Evolutionary conservation across 2,329 filamentous ascomycete species (phyloP).

Genomic region (Paraphaeosphaeria minitans): DNA sequence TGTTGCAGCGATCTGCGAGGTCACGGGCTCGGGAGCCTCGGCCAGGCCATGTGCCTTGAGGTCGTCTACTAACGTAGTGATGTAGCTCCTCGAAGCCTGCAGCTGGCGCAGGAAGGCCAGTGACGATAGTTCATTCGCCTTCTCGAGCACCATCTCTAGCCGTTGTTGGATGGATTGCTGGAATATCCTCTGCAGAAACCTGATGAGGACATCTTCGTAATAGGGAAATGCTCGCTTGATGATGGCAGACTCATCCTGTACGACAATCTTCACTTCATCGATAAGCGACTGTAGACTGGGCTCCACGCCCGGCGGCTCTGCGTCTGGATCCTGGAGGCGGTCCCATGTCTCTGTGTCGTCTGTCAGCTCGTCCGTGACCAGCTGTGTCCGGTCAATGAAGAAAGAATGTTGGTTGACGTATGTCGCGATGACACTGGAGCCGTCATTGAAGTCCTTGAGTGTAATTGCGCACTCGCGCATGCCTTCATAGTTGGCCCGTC

Average conservation of each 20-base stretch:
- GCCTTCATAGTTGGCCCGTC: constrained; percentile 92
- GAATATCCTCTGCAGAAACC: constrained; percentile 94
- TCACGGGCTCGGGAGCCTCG: constrained; percentile 90
- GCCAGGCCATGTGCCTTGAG: constrained; percentile 92
- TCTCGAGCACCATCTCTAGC: constrained; percentile 92
- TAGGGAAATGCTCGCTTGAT: constrained; percentile 97
- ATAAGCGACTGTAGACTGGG: constrained; percentile 88
- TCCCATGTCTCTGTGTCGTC: constrained; percentile 81
- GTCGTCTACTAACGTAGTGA: constrained; percentile 86
- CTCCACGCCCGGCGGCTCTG: constrained; percentile 88
- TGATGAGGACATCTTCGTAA: constrained; percentile 89
- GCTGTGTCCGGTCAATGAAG: constrained; percentile 94
- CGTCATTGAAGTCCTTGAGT: constrained; percentile 93
- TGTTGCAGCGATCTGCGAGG: constrained; percentile 76
- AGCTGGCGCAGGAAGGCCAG: constrained; percentile 88
- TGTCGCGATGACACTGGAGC: constrained; percentile 89
- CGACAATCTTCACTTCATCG: constrained; percentile 92
- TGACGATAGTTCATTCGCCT: constrained; percentile 88
- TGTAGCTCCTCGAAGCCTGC: constrained; percentile 88
- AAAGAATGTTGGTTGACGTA: constrained; percentile 99
- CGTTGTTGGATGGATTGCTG: constrained; percentile 98
- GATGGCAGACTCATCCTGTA: constrained; percentile 96
- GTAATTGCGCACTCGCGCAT: constrained; percentile 98
- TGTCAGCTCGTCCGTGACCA: constrained; percentile 83
- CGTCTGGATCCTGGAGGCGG: constrained; percentile 88